A percentile compares a stretch with the other conserved stretches of the same genome.
Conservation (phyloP, 2,329 filamentous ascomycete species). For the Hymenotorrendiella dingleyae region DNA sequence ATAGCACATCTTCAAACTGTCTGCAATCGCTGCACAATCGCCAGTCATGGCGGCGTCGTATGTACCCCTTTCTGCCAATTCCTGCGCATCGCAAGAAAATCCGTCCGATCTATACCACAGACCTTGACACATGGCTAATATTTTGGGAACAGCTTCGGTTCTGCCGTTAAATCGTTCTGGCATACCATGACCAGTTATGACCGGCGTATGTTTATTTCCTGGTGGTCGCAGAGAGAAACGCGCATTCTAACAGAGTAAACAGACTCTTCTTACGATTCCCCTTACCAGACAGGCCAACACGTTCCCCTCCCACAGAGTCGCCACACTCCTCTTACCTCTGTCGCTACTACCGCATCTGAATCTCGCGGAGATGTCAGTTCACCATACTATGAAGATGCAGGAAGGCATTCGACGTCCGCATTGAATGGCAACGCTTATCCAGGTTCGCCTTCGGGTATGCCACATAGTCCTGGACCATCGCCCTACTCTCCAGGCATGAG, state of each 20-base stretch:
- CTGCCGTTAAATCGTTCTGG: conserved; percentile 86
- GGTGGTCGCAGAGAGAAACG: too few species aligned
- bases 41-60: conserved; percentile 31
- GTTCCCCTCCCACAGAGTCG: conserved; percentile 80
- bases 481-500: conserved; percentile 89
- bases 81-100: neutral
- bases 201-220: conserved; percentile 46
- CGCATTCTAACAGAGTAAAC: conserved; percentile 38
- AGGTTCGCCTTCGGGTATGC: conserved; percentile 20
- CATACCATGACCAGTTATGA: conserved; percentile 73
- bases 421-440: conserved; percentile 55
- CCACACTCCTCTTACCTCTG: conserved; percentile 75
- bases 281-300: conserved; percentile 84
- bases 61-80: conserved; percentile 20
- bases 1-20: conserved; percentile 18
- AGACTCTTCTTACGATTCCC: conserved; percentile 93
- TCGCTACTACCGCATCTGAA: conserved; percentile 79
- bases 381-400: conserved; percentile 67
- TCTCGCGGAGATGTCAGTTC: conserved; percentile 79
- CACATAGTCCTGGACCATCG: conserved; percentile 54
- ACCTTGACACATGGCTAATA: conserved; percentile 13
- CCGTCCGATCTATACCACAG: conserved; percentile 6
- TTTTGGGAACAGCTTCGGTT: conserved; percentile 48
- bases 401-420: conserved; percentile 45
- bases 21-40: conserved; percentile 22